Conservation (phyloP, 192 early-diverging fungal species). For the Pilobolus umbonatus region DNA sequence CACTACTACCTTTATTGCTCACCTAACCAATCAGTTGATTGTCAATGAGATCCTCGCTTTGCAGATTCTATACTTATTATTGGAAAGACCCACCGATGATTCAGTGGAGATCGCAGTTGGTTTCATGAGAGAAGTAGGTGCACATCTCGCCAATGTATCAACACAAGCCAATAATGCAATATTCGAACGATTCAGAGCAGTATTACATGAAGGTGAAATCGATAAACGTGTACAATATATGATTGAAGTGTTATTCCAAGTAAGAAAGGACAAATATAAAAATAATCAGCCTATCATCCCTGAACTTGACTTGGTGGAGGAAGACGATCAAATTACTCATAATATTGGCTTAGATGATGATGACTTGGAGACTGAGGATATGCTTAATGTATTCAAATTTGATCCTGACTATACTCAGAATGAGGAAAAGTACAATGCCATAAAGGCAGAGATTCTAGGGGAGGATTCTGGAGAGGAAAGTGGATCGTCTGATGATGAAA, state of each 20-base stretch:
- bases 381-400: slow-evolving; percentile 78
- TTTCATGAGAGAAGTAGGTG: slow-evolving; percentile 86
- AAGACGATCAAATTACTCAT: slow-evolving; percentile 95
- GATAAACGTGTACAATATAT: slow-evolving; percentile 96
- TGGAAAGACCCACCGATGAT: slow-evolving; percentile 87
- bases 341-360: slow-evolving; percentile 79
- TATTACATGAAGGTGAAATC: slow-evolving; percentile 90
- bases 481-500: slow-evolving; percentile 41
- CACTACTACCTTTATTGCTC: slow-evolving; percentile 81
- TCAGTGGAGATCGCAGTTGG: slow-evolving; percentile 95
- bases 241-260: slow-evolving; percentile 96
- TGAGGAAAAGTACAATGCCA: slow-evolving; percentile 75
- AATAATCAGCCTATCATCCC: slow-evolving; percentile 71
- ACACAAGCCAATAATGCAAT: slow-evolving; percentile 75
- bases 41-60: slow-evolving; percentile 86
- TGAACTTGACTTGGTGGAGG: slow-evolving; percentile 88
- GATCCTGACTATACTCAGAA: slow-evolving; percentile 78
- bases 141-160: slow-evolving; percentile 73
- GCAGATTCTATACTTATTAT: slow-evolving; percentile 75
- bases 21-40: slow-evolving; percentile 88
- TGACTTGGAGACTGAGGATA: slow-evolving; percentile 73
- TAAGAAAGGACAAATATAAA: slow-evolving; percentile 90
- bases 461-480: slow-evolving; percentile 56
- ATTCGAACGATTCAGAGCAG: slow-evolving; percentile 88
- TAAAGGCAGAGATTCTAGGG: slow-evolving; percentile 85